Evolutionary conservation across 495 filamentous ascomycete genomes (phyloP).

Genomic region (Penicillium soppii): DNA sequence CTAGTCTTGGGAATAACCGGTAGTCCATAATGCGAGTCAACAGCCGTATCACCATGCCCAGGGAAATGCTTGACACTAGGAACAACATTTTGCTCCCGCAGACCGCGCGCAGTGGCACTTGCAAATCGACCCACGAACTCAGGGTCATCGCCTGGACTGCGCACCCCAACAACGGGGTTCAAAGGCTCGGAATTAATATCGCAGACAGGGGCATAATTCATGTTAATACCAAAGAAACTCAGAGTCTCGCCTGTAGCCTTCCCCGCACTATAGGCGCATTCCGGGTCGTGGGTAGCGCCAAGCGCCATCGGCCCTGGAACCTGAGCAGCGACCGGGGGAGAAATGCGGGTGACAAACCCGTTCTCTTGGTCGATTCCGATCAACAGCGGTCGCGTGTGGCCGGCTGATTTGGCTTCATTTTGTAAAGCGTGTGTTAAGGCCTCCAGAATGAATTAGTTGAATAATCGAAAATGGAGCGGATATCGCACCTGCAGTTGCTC

Average conservation of each 20-base stretch:
- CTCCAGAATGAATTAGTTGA: conserved; percentile 15
- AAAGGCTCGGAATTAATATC: conserved; percentile 46
- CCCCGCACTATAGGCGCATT: conserved; percentile 37
- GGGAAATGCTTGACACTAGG: conserved; percentile 47
- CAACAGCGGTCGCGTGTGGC: conserved; percentile 40
- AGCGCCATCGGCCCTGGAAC: conserved; percentile 43
- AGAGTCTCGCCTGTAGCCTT: conserved; percentile 37
- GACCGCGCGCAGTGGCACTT: conserved; percentile 34
- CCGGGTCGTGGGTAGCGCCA: conserved; percentile 39
- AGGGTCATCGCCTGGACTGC: conserved; percentile 42
- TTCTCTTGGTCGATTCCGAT: conserved; percentile 49
- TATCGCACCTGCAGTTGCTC: conserved; percentile 38
- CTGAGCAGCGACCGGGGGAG: conserved; percentile 43
- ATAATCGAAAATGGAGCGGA: neutral
- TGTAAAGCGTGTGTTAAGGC: conserved; percentile 38
- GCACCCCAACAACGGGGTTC: conserved; percentile 45
- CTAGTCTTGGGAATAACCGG: conserved; percentile 39
- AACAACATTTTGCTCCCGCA: conserved; percentile 37
- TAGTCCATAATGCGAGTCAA: conserved; percentile 44
- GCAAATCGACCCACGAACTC: conserved; percentile 40
- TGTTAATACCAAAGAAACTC: conserved; percentile 40
- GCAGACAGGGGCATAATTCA: conserved; percentile 46
- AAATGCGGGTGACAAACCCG: conserved; percentile 44
- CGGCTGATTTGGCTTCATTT: conserved; percentile 38
- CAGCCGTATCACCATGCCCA: conserved; percentile 44